Conservation (phyloP, 208 protist genomes). For the Acanthamoeba sp. region DNA sequence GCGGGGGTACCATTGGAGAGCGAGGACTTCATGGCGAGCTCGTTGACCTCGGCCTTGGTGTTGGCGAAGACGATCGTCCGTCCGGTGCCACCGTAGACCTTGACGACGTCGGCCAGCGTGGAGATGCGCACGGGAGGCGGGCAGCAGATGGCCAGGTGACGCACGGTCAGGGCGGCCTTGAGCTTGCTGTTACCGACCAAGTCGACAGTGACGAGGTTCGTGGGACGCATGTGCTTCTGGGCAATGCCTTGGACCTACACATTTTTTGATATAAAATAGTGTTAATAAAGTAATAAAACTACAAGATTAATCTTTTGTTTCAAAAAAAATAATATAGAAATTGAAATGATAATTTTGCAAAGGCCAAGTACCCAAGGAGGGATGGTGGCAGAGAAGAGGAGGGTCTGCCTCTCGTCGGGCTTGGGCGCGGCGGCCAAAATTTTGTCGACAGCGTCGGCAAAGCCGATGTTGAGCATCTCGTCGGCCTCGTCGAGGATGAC, state of each 20-base stretch:
- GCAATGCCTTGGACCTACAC: slow-evolving; percentile 47
- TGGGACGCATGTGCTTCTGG: slow-evolving; percentile 51
- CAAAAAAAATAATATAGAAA: neutral
- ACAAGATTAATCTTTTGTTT: too few relatives aligned
- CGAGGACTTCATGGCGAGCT: slow-evolving; percentile 64
- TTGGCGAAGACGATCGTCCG: slow-evolving; percentile 73
- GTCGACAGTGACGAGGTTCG: slow-evolving; percentile 34
- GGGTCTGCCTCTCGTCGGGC: slow-evolving; percentile 90
- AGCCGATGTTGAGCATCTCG: slow-evolving; percentile 79
- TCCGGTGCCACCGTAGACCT: slow-evolving; percentile 63
- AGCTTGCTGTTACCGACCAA: slow-evolving; percentile 55
- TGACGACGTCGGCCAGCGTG: slow-evolving; percentile 62
- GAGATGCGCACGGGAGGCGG: slow-evolving; percentile 34
- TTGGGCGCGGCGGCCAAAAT: neutral
- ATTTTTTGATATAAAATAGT: neutral
- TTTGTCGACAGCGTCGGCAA: slow-evolving; percentile 45
- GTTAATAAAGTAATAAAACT: neutral
- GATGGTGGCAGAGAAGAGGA: slow-evolving; percentile 96
- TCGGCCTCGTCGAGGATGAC: slow-evolving; percentile 77
- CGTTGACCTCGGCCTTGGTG: slow-evolving; percentile 75
- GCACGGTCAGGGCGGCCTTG: slow-evolving; percentile 32
- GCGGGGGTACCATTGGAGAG: neutral
- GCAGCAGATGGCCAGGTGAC: slow-evolving; percentile 71
- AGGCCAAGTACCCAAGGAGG: slow-evolving; percentile 88
- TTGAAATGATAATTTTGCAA: neutral